Percentiles rank a stretch among this genome's conserved stretches.
These are phyloP conservation scores for Dianthus caryophyllus DNA, from an alignment of 148 eudicot genomes.

Conservation along the genomic window DNA sequence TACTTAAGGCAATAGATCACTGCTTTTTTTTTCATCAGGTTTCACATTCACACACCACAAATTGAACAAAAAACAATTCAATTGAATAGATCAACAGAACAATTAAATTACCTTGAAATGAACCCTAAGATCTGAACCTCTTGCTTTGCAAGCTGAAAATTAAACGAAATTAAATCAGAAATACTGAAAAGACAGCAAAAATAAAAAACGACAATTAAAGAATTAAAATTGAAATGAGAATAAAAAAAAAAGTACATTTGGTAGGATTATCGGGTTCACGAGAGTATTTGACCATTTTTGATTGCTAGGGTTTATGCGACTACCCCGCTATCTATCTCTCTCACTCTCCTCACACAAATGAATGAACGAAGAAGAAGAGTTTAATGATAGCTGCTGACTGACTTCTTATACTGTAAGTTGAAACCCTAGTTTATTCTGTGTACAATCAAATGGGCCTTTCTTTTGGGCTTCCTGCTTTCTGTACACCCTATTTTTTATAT, in stretches of 20 bases:
- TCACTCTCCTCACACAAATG: slow-evolving; percentile 2
- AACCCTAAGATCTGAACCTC: slow-evolving; percentile 68
- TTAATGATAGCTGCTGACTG: no score
- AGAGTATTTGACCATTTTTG: slow-evolving; percentile 53
- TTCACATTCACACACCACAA: neutral
- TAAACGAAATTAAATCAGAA: neutral
- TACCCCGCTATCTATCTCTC: neutral
- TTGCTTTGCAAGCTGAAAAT: slow-evolving; percentile 70
- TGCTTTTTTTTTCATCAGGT: slow-evolving; percentile 62
- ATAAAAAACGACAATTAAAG: neutral
- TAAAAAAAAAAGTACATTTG: slow-evolving; percentile 41
- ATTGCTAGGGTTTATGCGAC: slow-evolving; percentile 4
- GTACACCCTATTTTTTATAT: no score
- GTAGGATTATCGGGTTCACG: slow-evolving; percentile 72
- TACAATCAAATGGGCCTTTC: no score
- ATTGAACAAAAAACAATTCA: no score
- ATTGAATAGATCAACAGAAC: no score
- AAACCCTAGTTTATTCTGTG: no score
- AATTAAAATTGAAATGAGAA: neutral
- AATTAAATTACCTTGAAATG: slow-evolving; percentile 93
- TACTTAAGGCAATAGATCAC: slow-evolving; percentile 36
- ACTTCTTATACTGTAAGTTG: no score
- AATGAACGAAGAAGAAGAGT: neutral
- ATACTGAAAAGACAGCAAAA: neutral
- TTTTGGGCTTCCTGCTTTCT: no score